These are phyloP conservation scores for Fimicolochytrium jonesii DNA, from an alignment of 192 early-diverging fungal genomes.

Conservation along the genomic window DNA sequence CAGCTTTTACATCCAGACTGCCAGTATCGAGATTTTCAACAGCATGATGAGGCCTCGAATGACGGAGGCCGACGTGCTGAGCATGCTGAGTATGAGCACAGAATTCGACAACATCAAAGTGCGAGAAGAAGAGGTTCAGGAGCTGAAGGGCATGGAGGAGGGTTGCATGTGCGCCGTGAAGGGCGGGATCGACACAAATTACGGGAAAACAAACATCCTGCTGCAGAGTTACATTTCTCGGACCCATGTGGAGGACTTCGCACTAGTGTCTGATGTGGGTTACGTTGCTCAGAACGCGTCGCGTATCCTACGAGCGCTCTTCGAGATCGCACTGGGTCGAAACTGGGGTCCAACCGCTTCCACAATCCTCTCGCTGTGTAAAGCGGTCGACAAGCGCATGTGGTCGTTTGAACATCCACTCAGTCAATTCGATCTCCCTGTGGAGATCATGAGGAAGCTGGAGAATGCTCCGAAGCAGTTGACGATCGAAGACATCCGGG, in stretches of 20 bases:
- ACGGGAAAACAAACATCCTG: constrained; percentile 92
- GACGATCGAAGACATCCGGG: constrained; percentile 66
- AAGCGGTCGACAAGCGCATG: constrained; percentile 82
- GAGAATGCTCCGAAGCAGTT: constrained; percentile 52
- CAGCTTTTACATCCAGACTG: constrained; percentile 85
- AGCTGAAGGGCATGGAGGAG: constrained; percentile 69
- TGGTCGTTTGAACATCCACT: constrained; percentile 91
- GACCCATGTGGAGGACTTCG: constrained; percentile 82
- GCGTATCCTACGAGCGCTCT: constrained; percentile 90
- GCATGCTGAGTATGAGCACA: constrained; percentile 80
- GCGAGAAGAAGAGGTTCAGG: constrained; percentile 82
- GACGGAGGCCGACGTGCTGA: constrained; percentile 90
- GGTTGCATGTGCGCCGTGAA: constrained; percentile 84
- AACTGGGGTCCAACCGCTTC: constrained; percentile 82
- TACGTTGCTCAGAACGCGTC: constrained; percentile 95
- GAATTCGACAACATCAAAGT: constrained; percentile 95
- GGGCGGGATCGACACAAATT: constrained; percentile 74
- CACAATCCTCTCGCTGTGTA: constrained; percentile 78
- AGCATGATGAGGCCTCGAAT: constrained; percentile 76
- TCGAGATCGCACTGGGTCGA: constrained; percentile 89
- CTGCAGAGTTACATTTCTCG: constrained; percentile 85
- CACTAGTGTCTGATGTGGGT: constrained; percentile 85
- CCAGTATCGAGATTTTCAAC: constrained; percentile 87
- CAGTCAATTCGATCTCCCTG: constrained; percentile 74
- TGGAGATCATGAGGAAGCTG: constrained; percentile 69